A percentile compares a stretch with the other conserved stretches of the same genome.
These are phyloP conservation scores for Cladobotryum mycophilum DNA, from an alignment of 2,329 filamentous ascomycete genomes.

Conservation along the genomic window DNA sequence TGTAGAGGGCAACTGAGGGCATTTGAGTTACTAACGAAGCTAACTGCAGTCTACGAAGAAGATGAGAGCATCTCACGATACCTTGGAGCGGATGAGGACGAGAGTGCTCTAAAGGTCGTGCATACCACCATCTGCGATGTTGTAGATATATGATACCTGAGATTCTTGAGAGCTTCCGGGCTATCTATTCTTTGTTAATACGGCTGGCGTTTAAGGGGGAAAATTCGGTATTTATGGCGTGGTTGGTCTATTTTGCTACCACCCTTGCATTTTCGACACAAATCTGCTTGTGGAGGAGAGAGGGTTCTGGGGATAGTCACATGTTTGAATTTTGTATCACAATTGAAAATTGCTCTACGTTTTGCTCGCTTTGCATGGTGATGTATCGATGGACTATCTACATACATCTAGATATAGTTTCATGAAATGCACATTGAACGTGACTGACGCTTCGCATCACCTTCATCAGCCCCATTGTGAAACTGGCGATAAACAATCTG, in stretches of 20 bases:
- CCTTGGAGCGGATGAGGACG: not conserved
- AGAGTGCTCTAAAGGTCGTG: not conserved
- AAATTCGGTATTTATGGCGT: slow-evolving; percentile 17
- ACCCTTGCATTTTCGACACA: too few species aligned
- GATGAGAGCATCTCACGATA: not conserved
- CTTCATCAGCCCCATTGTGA: too few species aligned
- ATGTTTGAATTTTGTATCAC: too few species aligned
- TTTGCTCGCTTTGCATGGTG: too few species aligned
- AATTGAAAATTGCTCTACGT: too few species aligned
- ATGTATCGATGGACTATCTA: too few species aligned
- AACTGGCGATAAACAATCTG: too few species aligned
- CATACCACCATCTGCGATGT: slow-evolving; percentile 12
- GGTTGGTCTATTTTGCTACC: too few species aligned
- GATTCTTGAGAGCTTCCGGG: slow-evolving; percentile 18
- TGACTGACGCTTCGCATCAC: not conserved
- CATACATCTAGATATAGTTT: too few species aligned
- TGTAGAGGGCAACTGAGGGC: too few species aligned
- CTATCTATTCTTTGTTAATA: slow-evolving; percentile 15
- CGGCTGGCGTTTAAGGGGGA: slow-evolving; percentile 30
- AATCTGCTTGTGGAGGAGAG: not conserved
- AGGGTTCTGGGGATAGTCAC: not conserved
- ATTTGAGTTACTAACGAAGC: too few species aligned
- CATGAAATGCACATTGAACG: too few species aligned
- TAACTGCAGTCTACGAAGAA: not conserved
- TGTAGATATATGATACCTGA: slow-evolving; percentile 27